A percentile compares a stretch with the other conserved stretches of the same genome.
Evolutionary conservation across 805 yeast genomes (phyloP).

Genomic region (Candida palmyrensis): DNA sequence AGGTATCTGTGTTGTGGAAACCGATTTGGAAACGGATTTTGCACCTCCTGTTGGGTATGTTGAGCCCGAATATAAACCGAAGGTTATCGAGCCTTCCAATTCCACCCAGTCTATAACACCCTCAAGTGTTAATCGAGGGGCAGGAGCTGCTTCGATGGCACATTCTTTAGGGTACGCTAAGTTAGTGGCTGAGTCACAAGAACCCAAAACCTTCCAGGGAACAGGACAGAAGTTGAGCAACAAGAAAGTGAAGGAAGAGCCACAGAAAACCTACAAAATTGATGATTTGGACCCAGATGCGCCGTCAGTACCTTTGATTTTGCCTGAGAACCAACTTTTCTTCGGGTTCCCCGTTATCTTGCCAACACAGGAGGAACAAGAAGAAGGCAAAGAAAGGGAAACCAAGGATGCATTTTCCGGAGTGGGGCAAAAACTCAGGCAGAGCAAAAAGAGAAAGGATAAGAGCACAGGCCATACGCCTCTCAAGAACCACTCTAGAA

Average conservation of each 20-base stretch:
- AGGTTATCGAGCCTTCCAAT: constrained; percentile 26
- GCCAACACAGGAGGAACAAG: constrained; percentile 26
- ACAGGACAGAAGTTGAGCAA: constrained; percentile 72
- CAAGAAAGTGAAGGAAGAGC: constrained; percentile 25
- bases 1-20: constrained; percentile 92
- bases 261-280: constrained; percentile 19
- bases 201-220: constrained; percentile 43
- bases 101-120: constrained; percentile 31
- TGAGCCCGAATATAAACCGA: constrained; percentile 68
- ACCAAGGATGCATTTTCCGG: constrained; percentile 45
- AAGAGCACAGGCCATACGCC: constrained; percentile 42
- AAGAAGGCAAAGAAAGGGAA: constrained; percentile 27
- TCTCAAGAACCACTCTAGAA: constrained; percentile 57
- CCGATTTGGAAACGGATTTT: constrained; percentile 94
- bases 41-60: constrained; percentile 99
- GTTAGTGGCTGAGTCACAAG: constrained; percentile 38
- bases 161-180: constrained; percentile 60
- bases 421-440: constrained; percentile 71
- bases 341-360: constrained; percentile 83
- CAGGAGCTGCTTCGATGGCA: constrained; percentile 72
- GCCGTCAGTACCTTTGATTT: constrained; percentile 62
- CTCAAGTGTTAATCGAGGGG: constrained; percentile 29
- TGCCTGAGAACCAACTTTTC: constrained; percentile 84
- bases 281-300: constrained; percentile 50
- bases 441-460: constrained; percentile 65